Base-by-base conservation (phyloP, 164 flowering plant species). In the Vitis rupestris region DNA sequence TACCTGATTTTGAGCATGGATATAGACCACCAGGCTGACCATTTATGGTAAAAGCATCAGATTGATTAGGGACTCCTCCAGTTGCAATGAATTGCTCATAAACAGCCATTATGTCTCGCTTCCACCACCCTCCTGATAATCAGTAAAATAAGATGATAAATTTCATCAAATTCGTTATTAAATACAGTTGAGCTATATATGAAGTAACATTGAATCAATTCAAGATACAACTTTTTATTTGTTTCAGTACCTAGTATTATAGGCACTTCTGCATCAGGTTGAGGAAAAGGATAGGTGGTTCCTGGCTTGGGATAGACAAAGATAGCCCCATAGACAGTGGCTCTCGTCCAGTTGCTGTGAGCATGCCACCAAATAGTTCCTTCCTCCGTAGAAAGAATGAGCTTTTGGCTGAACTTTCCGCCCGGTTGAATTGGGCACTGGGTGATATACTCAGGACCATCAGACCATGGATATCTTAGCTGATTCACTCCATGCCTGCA, bases 341-440 rank as follows among this genome's bases (percentile, higher is more conserved):
- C 84, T 29, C 91, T 30, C 1, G 76, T 27, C 91, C 91, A 85
- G 5, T 70, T 85, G 27, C 85, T 87, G 37, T 86, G 88, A 3
- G 88, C 90, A 53, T 86, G 90, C 88, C 88, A 86, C 90, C 90
- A 86, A 0, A 87, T 8, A 0, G 90, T 85, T 1, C 90, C 90
- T 74, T 79, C 85, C 47, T 87, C 87, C 0, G 30, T 14, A 0
- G 83, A 68, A 19, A 85, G 61, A 16, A 58, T 56, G 12, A 85
- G 44, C 56, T 70, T 70, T 61, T 83, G 75, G 3, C n/a, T 76
- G 64, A 79, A 87, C 0, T 61, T 78, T 0, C 27, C 8, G 27
- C 88, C 84, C 0, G 88, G 84, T 69, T 69, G 44, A 9, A 87
- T 81, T 0, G 87, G 87, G 58, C 89, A 85, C 48, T 85, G 88